phyloP scores from a whole-genome alignment of 2,329 filamentous ascomycete species.

The Gaeumannomyces tritici region DNA sequence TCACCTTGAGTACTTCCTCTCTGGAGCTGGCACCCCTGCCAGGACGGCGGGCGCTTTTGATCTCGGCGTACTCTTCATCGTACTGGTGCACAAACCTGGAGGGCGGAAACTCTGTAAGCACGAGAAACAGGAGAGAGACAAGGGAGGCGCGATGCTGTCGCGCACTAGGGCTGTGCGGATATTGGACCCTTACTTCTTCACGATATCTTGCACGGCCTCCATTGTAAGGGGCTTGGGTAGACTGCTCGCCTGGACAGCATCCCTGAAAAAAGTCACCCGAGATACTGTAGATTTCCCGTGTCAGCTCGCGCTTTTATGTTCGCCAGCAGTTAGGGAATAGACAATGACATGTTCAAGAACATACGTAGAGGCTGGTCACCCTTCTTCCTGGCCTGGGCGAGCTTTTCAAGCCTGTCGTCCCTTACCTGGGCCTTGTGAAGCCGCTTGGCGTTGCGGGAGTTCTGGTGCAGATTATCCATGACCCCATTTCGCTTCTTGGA shows the following conservation, averaged over 20 bases:
- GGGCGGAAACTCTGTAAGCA: not conserved
- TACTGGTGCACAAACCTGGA: slow-evolving; percentile 55
- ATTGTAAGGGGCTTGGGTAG: not conserved
- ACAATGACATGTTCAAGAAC: slow-evolving; percentile 16
- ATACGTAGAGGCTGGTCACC: slow-evolving; percentile 65
- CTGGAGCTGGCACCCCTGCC: slow-evolving; percentile 69
- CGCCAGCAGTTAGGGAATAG: not conserved
- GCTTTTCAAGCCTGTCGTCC: slow-evolving; percentile 71
- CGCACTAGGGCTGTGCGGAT: not conserved
- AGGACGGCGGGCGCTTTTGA: slow-evolving; percentile 62
- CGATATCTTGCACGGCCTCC: slow-evolving; percentile 42
- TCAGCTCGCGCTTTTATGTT: not conserved
- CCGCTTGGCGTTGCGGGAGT: slow-evolving; percentile 76
- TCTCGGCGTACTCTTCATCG: slow-evolving; percentile 57
- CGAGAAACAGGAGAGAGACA: slow-evolving; percentile 12
- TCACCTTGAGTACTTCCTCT: slow-evolving; percentile 68
- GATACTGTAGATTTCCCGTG: slow-evolving; percentile 39
- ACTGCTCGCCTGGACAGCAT: not conserved
- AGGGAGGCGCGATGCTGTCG: slow-evolving; percentile 8
- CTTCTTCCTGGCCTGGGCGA: slow-evolving; percentile 60
- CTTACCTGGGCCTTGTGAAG: slow-evolving; percentile 70
- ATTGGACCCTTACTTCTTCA: slow-evolving; percentile 41
- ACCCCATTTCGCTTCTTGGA: slow-evolving; percentile 74
- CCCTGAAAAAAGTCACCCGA: slow-evolving; percentile 54
- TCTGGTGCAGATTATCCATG: slow-evolving; percentile 70